Evolutionary conservation across 1,139 yeast genomes (phyloP), one percentile per base, ranked within the genome.

Genomic region (Debaryomyces subglobosus): DNA sequence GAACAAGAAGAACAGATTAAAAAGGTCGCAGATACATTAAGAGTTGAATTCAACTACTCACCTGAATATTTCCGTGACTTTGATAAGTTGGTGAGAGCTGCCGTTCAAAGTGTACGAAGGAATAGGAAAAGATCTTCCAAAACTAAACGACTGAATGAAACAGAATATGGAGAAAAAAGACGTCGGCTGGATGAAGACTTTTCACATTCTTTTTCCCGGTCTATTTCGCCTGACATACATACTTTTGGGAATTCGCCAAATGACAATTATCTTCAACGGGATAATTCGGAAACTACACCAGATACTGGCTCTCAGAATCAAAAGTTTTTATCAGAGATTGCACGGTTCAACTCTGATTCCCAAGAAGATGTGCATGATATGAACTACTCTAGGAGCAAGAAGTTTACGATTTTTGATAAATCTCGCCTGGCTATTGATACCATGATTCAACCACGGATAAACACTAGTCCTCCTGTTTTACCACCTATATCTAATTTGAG

Each of bases 61-160:
- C 69, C 67, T 7, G 79, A 78, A 3, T 74, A 80, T 25, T 69
- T 83, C 34, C 69, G 74, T 1, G 98, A 92, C 57, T 92, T 94
- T 63, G 96, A 91, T 64, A 87, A 86, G 64, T 77, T 94, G 39
- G 97, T 94, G 0, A 74, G 97, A 30, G 96, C 97, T 2, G 98
- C 97, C 0, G 86, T 94, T 24, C 99, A 94, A 53, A 73, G 79
- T 52, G 81, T 74, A 2, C 55, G 81, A 42, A 59, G 81, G 45
- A 77, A 77, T 54, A 57, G 81, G 20, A 77, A 77, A 51, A 53
- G 81, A 48, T 68, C 74, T 15, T 64, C 72, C 30, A 71, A 74
- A 51, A 54, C 75, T 0, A 63, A 60, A 40, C 52, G 58, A 34
- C 21, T 34, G 8, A 15, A 23, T 16, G 39, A 33, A 37, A 41